Conservation (phyloP, 2,329 filamentous ascomycete species). For the Fusarium anthophilum region DNA sequence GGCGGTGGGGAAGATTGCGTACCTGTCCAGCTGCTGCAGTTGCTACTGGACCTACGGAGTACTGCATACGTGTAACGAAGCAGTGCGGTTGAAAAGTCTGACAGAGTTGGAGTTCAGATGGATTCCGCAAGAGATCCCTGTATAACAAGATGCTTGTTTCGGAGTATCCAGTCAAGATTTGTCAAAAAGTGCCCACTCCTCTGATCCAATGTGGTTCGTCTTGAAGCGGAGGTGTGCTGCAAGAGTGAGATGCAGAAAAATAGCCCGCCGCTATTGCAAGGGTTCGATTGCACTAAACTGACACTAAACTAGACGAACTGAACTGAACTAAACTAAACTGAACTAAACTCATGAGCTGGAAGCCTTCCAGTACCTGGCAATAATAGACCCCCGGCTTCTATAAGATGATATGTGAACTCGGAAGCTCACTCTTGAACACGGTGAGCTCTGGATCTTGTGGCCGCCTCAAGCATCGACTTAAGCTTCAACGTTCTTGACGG, state of each 20-base stretch:
- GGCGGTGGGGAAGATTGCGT: constrained; percentile 30
- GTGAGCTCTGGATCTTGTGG: not conserved
- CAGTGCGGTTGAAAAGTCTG: constrained; percentile 14
- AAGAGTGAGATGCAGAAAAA: constrained; percentile 35
- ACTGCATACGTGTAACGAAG: not conserved
- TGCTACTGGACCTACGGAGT: not conserved
- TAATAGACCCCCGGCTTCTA: not conserved
- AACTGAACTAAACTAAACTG: not conserved
- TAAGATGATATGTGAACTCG: not conserved
- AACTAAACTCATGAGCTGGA: constrained; percentile 6
- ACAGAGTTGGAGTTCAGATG: constrained; percentile 24
- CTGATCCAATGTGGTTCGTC: constrained; percentile 7
- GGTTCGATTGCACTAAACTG: not conserved
- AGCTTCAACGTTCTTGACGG: constrained; percentile 13
- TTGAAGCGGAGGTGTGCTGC: constrained; percentile 23
- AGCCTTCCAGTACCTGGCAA: not conserved
- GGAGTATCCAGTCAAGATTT: constrained; percentile 13
- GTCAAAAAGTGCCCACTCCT: not conserved
- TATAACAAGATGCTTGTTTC: constrained; percentile 4
- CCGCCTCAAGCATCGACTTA: not conserved
- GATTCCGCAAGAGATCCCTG: constrained; percentile 15
- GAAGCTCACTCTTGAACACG: not conserved
- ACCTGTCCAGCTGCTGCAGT: not conserved
- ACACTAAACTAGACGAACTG: not conserved
- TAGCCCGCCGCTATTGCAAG: constrained; percentile 10